Evolutionary conservation across 2,329 filamentous ascomycete species (phyloP), one percentile per base, ranked within the genome.

Genomic region (Dryadomyces quercus-mongolicae): DNA sequence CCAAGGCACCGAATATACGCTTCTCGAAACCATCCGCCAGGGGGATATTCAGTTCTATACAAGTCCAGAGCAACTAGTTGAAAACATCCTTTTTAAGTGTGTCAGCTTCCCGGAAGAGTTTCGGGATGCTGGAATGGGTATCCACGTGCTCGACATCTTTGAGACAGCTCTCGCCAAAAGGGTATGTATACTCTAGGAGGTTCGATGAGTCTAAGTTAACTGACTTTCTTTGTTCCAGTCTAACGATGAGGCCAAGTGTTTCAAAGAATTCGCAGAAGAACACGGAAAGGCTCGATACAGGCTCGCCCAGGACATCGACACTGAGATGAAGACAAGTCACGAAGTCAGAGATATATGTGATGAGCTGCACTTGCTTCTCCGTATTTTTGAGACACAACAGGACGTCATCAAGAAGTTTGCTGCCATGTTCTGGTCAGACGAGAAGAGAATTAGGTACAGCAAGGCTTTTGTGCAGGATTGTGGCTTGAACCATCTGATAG

Each of bases 1-100:
- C 9, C 44, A 43, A 22, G 31, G 21, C 9, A 12, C 1, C 13
- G 18, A 48, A 34, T 34, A 48, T 15, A 48, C 51, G 1, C 34
- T 53, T n/a, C 36, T 53, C 15, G 51, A 53, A 8, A 53, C 51
- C 6, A 53, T 53, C 7, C 44, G 51, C 2, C 43, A 43, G 18
- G 31, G 51, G 3, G 8, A 9, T 13, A 48, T 48, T 10, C 10
- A 1, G 25, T 42, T 13, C 5, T 53, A 42, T 20, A 48, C 2
- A 18, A 46, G 18, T 3, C 51, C 51, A 15, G 36, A 48, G 5
- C 18, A 53, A 21, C 51, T 53, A 2, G 31, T 53, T n/a, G 51
- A 48, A 13, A 38, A 53, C 8, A 53, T 53, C 6, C 34, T 53
- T 22, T 53, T n/a, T 10, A 15, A 53, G 25, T 46, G 40, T n/a